A percentile compares a stretch with the other conserved stretches of the same genome.
phyloP scores from a whole-genome alignment of 371 early-diverging fungal genomes.

The Parasitella parasitica region DNA sequence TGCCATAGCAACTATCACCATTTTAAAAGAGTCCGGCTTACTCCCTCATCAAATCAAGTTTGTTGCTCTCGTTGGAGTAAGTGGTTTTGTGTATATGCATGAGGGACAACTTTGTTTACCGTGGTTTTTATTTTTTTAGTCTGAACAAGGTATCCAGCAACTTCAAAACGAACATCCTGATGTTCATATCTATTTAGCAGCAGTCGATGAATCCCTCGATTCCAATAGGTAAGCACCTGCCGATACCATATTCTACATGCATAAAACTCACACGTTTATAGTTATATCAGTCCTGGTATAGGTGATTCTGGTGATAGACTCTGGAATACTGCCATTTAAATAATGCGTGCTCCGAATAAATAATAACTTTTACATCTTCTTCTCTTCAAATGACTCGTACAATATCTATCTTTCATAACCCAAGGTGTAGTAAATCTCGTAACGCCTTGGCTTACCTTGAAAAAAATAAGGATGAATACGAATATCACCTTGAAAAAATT shows the following conservation, averaged over 20 bases:
- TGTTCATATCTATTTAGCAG: conserved; percentile 68
- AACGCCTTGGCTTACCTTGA: conserved; percentile 28
- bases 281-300: conserved; percentile 70
- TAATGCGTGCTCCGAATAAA: neutral
- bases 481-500: conserved; percentile 30
- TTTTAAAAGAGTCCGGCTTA: conserved; percentile 82
- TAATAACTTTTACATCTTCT: neutral
- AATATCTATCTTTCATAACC: conserved; percentile 41
- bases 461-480: conserved; percentile 21
- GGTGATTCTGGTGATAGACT: conserved; percentile 84
- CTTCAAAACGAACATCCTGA: conserved; percentile 73
- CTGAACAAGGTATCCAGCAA: conserved; percentile 58
- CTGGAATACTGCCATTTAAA: conserved; percentile 52
- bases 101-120: neutral
- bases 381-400: neutral
- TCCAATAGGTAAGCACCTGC: conserved; percentile 52
- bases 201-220: conserved; percentile 69
- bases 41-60: conserved; percentile 65
- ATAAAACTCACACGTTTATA: conserved; percentile 6
- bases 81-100: neutral
- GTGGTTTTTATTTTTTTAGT: conserved; percentile 22
- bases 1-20: conserved; percentile 77
- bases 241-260: neutral
- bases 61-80: conserved; percentile 62
- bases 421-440: conserved; percentile 43